Percentiles rank a stretch among this genome's conserved stretches.
Conservation (phyloP, 2,329 filamentous ascomycete genomes). For the Bretziella fagacearum region DNA sequence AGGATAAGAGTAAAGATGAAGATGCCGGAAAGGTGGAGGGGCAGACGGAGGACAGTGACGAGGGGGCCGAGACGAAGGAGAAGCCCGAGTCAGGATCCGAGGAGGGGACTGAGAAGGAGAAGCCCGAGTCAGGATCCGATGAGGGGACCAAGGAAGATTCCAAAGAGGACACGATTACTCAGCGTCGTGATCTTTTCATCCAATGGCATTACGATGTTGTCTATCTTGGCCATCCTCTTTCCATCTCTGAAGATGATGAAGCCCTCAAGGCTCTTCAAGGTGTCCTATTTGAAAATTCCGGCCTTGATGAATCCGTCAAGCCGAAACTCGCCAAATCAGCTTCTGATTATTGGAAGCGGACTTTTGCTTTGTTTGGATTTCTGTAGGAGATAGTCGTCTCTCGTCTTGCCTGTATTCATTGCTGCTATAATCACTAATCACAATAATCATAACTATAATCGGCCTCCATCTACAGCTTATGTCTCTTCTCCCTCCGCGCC, state of each 20-base stretch:
- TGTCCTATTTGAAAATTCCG: constrained; percentile 28
- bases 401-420: neutral
- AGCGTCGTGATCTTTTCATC: constrained; percentile 29
- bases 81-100: constrained; percentile 7
- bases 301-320: constrained; percentile 26
- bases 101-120: neutral
- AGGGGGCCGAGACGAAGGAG: constrained; percentile 1
- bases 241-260: constrained; percentile 19
- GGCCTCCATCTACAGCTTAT: constrained; percentile 64
- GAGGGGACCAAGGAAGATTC: neutral
- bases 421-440: neutral
- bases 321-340: constrained; percentile 38
- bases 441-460: neutral
- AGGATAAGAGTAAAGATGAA: neutral
- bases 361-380: constrained; percentile 64
- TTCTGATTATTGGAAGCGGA: constrained; percentile 68
- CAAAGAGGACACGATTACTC: neutral
- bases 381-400: constrained; percentile 27
- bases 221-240: constrained; percentile 32
- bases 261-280: constrained; percentile 30
- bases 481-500: constrained; percentile 75
- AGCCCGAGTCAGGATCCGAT: neutral
- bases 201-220: constrained; percentile 47
- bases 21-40: constrained; percentile 10
- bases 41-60: constrained; percentile 13